Conservation (phyloP, 169 alveolate species). For the Perkinsus chesapeaki region DNA sequence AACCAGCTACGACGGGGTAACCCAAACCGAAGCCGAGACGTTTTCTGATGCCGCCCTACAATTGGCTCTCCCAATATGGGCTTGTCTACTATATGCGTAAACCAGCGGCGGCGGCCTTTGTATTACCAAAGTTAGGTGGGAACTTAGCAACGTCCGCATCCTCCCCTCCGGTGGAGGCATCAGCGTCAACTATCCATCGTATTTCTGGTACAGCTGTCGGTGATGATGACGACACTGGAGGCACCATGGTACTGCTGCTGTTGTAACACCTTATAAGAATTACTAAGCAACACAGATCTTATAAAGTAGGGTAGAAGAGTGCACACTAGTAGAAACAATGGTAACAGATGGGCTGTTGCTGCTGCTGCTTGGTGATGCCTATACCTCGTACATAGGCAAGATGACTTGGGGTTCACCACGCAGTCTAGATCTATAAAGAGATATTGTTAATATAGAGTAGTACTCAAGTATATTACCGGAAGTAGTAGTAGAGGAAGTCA, state of each 20-base stretch:
- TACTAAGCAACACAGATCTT: background rate
- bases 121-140: background rate
- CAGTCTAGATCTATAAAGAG: background rate
- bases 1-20: no score
- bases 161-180: background rate
- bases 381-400: slow-evolving; percentile 1
- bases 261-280: no score
- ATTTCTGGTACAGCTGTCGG: background rate
- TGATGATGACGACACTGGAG: no score
- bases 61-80: no score
- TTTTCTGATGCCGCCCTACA: no score
- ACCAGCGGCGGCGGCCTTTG: background rate
- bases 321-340: background rate
- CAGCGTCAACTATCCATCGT: background rate
- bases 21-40: no score
- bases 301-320: background rate
- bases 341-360: background rate
- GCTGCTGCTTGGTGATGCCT: no score
- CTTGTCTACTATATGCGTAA: no score
- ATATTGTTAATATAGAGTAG: background rate
- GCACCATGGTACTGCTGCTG: no score
- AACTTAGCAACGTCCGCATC: background rate
- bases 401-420: background rate
- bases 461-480: background rate
- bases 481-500: background rate